Conservation (phyloP, 2,329 filamentous ascomycete species). For the Leptographium lundbergii region DNA sequence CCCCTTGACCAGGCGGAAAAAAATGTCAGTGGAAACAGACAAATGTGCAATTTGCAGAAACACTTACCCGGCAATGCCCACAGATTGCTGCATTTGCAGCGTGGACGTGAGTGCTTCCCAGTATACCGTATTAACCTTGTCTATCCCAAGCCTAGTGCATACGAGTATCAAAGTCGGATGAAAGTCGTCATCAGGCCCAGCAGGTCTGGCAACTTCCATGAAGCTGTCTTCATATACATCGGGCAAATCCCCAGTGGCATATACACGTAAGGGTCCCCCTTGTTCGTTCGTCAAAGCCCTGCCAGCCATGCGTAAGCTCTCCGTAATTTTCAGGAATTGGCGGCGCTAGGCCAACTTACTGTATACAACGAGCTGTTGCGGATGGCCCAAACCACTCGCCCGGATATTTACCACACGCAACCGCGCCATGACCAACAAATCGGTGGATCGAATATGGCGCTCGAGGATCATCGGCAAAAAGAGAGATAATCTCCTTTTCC, state of each 20-base stretch:
- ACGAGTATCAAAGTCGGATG: conserved; percentile 80
- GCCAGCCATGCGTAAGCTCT: not conserved
- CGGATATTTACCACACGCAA: conserved; percentile 82
- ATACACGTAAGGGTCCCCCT: conserved; percentile 59
- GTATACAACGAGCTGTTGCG: conserved; percentile 84
- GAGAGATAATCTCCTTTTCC: conserved; percentile 59
- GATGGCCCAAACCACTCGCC: conserved; percentile 99
- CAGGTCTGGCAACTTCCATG: conserved; percentile 59
- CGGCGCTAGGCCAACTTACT: conserved; percentile 42
- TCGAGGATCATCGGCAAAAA: conserved; percentile 77
- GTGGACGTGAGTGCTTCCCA: conserved; percentile 83
- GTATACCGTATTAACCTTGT: conserved; percentile 88
- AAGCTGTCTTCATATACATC: conserved; percentile 91
- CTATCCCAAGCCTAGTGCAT: conserved; percentile 80
- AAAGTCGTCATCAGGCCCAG: conserved; percentile 50
- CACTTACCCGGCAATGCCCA: conserved; percentile 83
- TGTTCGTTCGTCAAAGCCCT: conserved; percentile 65
- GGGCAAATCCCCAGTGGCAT: conserved; percentile 77
- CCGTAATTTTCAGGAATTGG: not conserved
- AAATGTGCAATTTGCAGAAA: not conserved
- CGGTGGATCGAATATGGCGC: conserved; percentile 92
- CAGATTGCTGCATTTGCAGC: conserved; percentile 80
- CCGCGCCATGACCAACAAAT: conserved; percentile 80
- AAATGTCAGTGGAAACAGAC: not conserved
- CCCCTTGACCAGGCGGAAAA: conserved; percentile 41